Evolutionary conservation across 2,329 filamentous ascomycete genomes (phyloP), one percentile per base, ranked within the genome.

Genomic region (Penicillium nordicum): DNA sequence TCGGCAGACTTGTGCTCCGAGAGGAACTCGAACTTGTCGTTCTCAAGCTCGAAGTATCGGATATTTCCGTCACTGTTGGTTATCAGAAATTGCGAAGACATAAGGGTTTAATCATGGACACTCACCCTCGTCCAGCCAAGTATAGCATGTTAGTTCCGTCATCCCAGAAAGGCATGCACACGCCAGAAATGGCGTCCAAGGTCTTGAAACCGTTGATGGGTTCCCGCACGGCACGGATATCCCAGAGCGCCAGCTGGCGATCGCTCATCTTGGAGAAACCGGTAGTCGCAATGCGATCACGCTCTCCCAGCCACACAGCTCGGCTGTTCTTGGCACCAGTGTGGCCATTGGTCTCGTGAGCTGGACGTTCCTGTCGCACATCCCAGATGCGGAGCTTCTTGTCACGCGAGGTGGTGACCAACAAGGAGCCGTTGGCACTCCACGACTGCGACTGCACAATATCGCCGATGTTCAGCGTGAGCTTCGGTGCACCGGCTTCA

Each of bases 111-210:
- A 27, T 18, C 8, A 25, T 30, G 30, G 37, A 3, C 36, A 77
- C 88, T 80, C 77, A 93, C 90, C 93, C 94, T 81, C 97, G 97
- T 72, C 94, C 94, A 68, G 94, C 94, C 71, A 99, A 84, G 77
- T 97, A 99, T 70, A 99, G 81, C 73, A 91, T 95, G 78, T 94
- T 92, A 50, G 90, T 96, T 59, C 92, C 91, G 59, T 97, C 93
- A 73, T 99, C 94, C 94, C 94, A 99, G 84, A 99, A 97, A 32
- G 94, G 94, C 90, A 99, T 97, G 82, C 92, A 96, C 58, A 99
- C 92, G 73, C 94, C 94, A 44, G 93, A 97, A 69, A 96, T 96
- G 45, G 91, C 95, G 77, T 99, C 94, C 47, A 99, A 83, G 65
- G 89, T 89, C 67, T 85, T 87, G 78, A 97, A 97, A 16, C 92